These are phyloP conservation scores for Epichloe amarillans DNA, from an alignment of 2,329 filamentous ascomycete genomes.

Conservation along the genomic window DNA sequence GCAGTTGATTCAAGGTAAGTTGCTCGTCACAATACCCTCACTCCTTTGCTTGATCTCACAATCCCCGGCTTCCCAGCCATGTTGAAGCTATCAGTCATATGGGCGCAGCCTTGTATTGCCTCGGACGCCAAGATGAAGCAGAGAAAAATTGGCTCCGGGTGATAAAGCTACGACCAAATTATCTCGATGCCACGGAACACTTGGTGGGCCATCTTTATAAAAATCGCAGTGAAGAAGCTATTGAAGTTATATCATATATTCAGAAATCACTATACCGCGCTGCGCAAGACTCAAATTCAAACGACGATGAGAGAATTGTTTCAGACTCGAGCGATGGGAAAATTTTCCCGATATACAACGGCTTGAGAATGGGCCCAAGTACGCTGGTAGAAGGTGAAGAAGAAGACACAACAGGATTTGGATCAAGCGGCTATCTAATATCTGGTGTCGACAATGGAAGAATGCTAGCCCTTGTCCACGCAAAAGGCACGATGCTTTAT, in stretches of 20 bases:
- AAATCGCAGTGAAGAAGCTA: conserved; percentile 70
- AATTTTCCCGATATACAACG: neutral
- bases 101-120: conserved; percentile 74
- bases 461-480: conserved; percentile 85
- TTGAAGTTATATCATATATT: conserved; percentile 75
- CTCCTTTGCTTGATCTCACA: conserved; percentile 6
- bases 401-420: conserved; percentile 15
- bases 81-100: conserved; percentile 91
- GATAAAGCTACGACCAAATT: conserved; percentile 71
- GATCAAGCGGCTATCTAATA: conserved; percentile 58
- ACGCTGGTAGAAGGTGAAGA: neutral
- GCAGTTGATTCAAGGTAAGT: conserved; percentile 42
- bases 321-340: neutral
- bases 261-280: conserved; percentile 51
- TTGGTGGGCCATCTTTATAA: conserved; percentile 79
- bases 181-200: conserved; percentile 92
- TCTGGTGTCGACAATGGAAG: conserved; percentile 80
- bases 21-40: conserved; percentile 16
- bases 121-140: conserved; percentile 72
- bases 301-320: neutral
- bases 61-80: conserved; percentile 41
- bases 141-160: conserved; percentile 75
- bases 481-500: conserved; percentile 98
- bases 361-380: neutral
- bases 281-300: neutral